Base-by-base conservation (phyloP, 345 rosid genomes). In the Gossypium rotundifolium region DNA sequence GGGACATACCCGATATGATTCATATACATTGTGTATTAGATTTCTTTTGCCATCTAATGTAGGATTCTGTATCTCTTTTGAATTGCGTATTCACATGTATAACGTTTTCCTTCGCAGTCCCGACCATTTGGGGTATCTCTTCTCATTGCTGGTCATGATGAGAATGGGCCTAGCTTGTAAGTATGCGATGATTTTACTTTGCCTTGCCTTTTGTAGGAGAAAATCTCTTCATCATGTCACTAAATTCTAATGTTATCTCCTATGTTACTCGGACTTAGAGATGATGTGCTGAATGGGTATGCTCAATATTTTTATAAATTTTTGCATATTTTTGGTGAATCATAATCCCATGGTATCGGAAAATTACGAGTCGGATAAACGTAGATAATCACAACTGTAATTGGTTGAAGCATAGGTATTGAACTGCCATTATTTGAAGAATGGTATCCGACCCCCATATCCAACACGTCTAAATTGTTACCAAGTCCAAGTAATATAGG, bases 111-210 rank as follows among this genome's bases (percentile, higher is more conserved):
- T 65, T 4, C 84, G 87, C 89, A 94, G 98, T 94, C 98, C 71
- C 89, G 98, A 22, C 98, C 98, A 44, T 94, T 94, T 81, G 98
- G 98, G 61, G 98, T 94, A 60, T 94, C 98, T 58, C 97, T 94
- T 81, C 98, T 94, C 64, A 94, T 94, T 84, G 98, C 98, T 77
- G 98, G 98, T 62, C 92, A 88, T 65, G 98, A 92, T 74, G 98
- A 94, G 85, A 84, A 94, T 71, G 98, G 98, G 22, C 93, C 98
- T 3, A 94, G 97, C 90, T 81, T 94, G 98, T 94, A 84, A 89
- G 98, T 84, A 27, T 27, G 65, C 23, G 29, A 65, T 20, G 13
- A 20, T 44, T 65, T 20, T 11, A 44, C 70, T 18, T 44, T 44
- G 16, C 42, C 1, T 57, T 11, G 18, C 13, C 8, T 40, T 62